Evolutionary conservation across 768 basidiomycete species (phyloP), one percentile per base, ranked within the genome.

Genomic region (Sarcodon aspratus): DNA sequence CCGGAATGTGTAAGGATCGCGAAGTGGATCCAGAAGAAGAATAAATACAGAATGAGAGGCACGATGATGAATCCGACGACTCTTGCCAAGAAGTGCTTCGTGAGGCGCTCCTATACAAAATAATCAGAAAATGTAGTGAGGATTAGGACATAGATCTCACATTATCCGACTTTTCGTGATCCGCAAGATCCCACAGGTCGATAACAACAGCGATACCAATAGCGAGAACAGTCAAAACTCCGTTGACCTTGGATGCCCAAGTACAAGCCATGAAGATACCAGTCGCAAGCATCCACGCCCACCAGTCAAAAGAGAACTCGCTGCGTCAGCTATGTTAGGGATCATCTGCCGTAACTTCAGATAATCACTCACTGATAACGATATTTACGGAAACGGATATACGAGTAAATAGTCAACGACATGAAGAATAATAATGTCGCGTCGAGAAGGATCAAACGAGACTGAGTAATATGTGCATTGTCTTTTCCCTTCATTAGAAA

Each of bases 171-270:
- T 84, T 85, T 61, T 74, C 82, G 61, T 83, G 65, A 63, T 99
- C 96, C 58, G 98, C 66, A 38, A 98, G 73, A 55, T 85, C 88
- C 95, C 96, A 99, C 9, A 99, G 71, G 63, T 99, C 96, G 51
- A 95, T 80, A 32, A 88, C 60, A 40, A 98, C 96, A 6, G 95
- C 95, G 45, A 86, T 73, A 1, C 96, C 96, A 55, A 99, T 81
- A 11, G 88, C 78, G 37, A 80, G 48, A 50, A 99, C 97, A 1
- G 92, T 92, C 52, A 99, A 73, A 44, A 98, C 71, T 34, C 96
- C 96, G 57, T 97, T 97, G 67, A 98, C 96, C 66, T 99, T 99
- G 59, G 94, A 95, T 4, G 88, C 91, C 77, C 96, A 88, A 1
- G 93, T 90, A 64, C 92, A 92, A 33, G 93, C 91, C 79, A 99